Base-by-base conservation (phyloP, 441 rosid species). In the Metrosideros polymorpha region DNA sequence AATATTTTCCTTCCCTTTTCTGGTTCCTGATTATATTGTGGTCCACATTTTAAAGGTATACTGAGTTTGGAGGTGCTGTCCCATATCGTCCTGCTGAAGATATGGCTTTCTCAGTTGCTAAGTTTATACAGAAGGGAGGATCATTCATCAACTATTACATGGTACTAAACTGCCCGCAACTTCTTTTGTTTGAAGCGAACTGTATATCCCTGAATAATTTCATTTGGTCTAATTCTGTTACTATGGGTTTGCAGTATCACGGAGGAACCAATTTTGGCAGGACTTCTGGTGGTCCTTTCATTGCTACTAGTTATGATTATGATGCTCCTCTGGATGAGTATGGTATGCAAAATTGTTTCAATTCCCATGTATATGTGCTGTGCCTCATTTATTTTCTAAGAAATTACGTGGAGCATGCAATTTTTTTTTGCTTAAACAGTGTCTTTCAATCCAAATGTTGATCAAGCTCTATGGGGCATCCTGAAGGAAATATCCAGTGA, bases 201-300 rank as follows among this genome's bases (percentile, higher is more conserved):
- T 1, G 12, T 32, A 51, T 52, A 83, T 53, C 43, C 19, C 27
- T 24, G 29, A 12, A 29, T 53, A 7, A 55, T 83, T 29, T 83
- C 45, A 53, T 15, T 25, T 59, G 53, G 35, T n/a, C 52, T 79
- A 54, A 24, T 17, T 61, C 14, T 86, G 85, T 86, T 86, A 6
- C 32, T 63, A 56, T 43, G 71, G 45, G 39, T 83, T 82, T 63
- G 63, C 88, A 86, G 88, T 83, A 86, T 49, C 88, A 86, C 19
- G 88, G 88, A 24, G 88, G 88, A 86, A 86, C 88, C 63, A 86
- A 86, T 55, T 86, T 86, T 39, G 88, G 88, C 51, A 84, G 88
- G 54, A 86, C 88, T 61, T 50, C 88, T 59, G 88, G 88, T 57
- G 88, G 88, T 63, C 88, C 88, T 59, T 86, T 86, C 85, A 86